Base-by-base conservation (phyloP, 2,329 filamentous ascomycete species). In the Trichoderma cornu-damae region DNA sequence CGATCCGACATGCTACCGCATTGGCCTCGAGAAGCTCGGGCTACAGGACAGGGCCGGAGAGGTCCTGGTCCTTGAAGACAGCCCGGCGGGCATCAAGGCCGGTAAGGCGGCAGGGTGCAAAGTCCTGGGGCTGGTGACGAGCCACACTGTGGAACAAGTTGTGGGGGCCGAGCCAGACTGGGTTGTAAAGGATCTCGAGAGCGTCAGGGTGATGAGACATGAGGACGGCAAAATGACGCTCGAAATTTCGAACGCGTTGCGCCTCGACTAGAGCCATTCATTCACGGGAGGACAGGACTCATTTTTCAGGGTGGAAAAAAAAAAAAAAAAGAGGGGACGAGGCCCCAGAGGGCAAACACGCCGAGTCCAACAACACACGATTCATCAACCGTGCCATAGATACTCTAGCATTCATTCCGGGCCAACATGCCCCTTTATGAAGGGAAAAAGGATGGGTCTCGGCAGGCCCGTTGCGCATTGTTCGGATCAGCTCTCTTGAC, bases 101-200 rank as follows among this genome's bases (percentile, higher is more conserved):
- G 92, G 91, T 48, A 95, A 92, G 73, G 89, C 83, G 1, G 92
- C 92, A 8, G 91, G 90, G 2, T 96, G 88, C 75, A 86, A 82
- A 68, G 92, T 96, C 11, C 74, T 96, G 44, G 92, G 86, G n/a
- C 75, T 96, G 54, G 83, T 88, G 56, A 96, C 91, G 54, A 95
- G 89, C 67, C 92, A 96, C 74, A 84, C 81, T 24, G 76, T 86
- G 44, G 83, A 85, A 64, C 83, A 92, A 74, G 79, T 96, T 49
- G 74, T 79, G 60, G 82, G 80, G 46, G 90, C 90, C 4, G 86
- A 83, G n/a, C 90, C 92, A 43, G 90, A 96, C 75, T 96, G 89
- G 86, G 84, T 96, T 51, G 86, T 96, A 58, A 78, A 79, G 71
- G 90, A 96, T 73, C 77, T 96, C 74, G 77, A 79, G 58, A 91